Conservation (phyloP, 768 basidiomycete species). For the Termitomyces sp. region DNA sequence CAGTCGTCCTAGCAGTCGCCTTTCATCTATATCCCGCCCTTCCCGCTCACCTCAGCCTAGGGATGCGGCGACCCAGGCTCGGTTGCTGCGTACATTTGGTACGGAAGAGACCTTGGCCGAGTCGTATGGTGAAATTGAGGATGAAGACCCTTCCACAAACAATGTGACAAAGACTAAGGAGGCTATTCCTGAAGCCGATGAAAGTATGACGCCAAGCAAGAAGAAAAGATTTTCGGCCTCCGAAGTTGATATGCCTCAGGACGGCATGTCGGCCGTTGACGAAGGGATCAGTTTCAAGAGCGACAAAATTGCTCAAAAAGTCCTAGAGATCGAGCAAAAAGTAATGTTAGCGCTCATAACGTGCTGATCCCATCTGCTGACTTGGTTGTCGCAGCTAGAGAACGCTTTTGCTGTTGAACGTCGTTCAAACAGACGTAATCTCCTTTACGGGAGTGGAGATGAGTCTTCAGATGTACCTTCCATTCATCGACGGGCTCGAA, state of each 20-base stretch:
- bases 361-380: background rate
- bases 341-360: slow-evolving; percentile 35
- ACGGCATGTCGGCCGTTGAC: slow-evolving; percentile 84
- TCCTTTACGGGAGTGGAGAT: slow-evolving; percentile 49
- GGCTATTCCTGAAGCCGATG: slow-evolving; percentile 56
- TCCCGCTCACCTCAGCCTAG: slow-evolving; percentile 59
- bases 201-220: slow-evolving; percentile 43
- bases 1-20: slow-evolving; percentile 67
- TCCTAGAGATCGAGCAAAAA: slow-evolving; percentile 88
- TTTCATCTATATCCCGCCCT: slow-evolving; percentile 51
- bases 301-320: slow-evolving; percentile 85
- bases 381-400: slow-evolving; percentile 54
- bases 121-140: slow-evolving; percentile 45
- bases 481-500: slow-evolving; percentile 38
- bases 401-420: slow-evolving; percentile 65
- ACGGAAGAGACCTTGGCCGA: slow-evolving; percentile 83
- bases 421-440: slow-evolving; percentile 37
- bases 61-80: slow-evolving; percentile 48
- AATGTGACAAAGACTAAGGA: slow-evolving; percentile 35
- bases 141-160: slow-evolving; percentile 27
- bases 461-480: slow-evolving; percentile 48
- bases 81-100: slow-evolving; percentile 63
- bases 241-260: slow-evolving; percentile 59
- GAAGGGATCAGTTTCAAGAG: slow-evolving; percentile 81
- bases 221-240: slow-evolving; percentile 82